phyloP scores from a whole-genome alignment of 805 yeast genomes.

The Monosporozyma servazzii region DNA sequence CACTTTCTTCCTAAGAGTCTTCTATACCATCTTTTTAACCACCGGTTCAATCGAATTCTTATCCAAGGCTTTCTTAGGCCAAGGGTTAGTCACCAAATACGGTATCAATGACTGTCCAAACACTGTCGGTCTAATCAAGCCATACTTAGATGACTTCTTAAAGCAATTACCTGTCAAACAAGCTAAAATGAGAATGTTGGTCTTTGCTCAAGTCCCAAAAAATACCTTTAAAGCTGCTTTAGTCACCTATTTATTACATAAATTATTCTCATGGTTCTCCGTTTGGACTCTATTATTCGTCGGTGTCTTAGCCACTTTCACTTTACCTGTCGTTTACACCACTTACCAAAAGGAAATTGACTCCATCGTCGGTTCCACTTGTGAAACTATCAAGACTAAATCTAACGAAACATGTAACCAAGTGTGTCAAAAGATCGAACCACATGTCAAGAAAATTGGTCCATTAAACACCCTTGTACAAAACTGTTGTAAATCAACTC shows the following conservation, averaged over 20 bases:
- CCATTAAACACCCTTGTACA: conserved; percentile 53
- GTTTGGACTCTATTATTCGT: conserved; percentile 56
- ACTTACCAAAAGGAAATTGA: conserved; percentile 72
- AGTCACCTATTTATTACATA: conserved; percentile 52
- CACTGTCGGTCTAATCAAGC: conserved; percentile 26
- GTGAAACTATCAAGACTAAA: conserved; percentile 43
- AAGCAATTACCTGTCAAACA: conserved; percentile 42
- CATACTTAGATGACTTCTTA: conserved; percentile 23
- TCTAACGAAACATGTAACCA: conserved; percentile 36
- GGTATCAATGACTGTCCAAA: conserved; percentile 41
- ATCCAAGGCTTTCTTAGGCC: conserved; percentile 64
- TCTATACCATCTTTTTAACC: conserved; percentile 47
- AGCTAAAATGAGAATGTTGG: conserved; percentile 42
- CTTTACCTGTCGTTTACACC: conserved; percentile 67
- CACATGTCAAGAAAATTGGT: conserved; percentile 51
- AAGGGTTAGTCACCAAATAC: conserved; percentile 70
- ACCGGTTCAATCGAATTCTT: conserved; percentile 72
- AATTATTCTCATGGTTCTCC: conserved; percentile 67
- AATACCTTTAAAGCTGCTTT: conserved; percentile 67
- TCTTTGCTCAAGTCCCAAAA: conserved; percentile 64
- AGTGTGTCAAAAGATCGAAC: conserved; percentile 49
- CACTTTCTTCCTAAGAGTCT: conserved; percentile 49
- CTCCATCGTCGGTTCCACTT: conserved; percentile 42
- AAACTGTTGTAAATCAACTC: conserved; percentile 18
- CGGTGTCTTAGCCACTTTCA: conserved; percentile 53